Evolutionary conservation across 2,329 filamentous ascomycete species (phyloP), one percentile per base, ranked within the genome.

Genomic region (Venturia aucupariae): DNA sequence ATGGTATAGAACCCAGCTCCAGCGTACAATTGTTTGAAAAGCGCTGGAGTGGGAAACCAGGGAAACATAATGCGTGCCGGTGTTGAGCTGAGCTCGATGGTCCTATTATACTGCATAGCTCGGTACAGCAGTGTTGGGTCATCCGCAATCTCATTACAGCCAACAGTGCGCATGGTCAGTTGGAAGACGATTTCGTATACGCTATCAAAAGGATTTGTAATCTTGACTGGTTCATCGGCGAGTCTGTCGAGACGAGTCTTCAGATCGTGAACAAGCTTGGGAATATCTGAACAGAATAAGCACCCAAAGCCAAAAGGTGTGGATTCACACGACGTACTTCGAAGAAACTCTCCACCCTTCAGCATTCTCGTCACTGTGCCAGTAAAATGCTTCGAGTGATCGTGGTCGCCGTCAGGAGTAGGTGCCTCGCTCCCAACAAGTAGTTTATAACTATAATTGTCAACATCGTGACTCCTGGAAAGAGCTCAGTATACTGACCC

Each of bases 141-240:
- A 2, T 81, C 74, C 17, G 82, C 82, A 32, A 86, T 78, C 51
- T 86, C 83, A 39, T 79, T 74, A 62, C 77, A 77, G 7, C 81
- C 83, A 0, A 85, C 75, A 4, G 78, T 81, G 15, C 83, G 78
- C 74, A 85, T 83, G 4, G 82, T 85, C n/a, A 86, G 75, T 68
- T 80, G 77, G 71, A 81, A 86, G 1, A 85, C 76, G 64, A 83
- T 74, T 6, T 75, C 71, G 69, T 83, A 84, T 59, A 85, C 74
- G 69, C 76, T 76, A 42, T 83, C 76, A 68, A 85, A 85, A 0
- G 83, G 82, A 66, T 85, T 77, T 8, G 81, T 80, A 5, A 77
- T 70, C 10, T 73, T 74, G 8, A 68, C 68, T 5, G 72, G 68
- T 39, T 73, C 69, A 2, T 69, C 69, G 4, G 70, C 72, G 10